These are phyloP conservation scores for Yarrowia osloensis DNA, from an alignment of 805 yeast genomes.

Conservation along the genomic window DNA sequence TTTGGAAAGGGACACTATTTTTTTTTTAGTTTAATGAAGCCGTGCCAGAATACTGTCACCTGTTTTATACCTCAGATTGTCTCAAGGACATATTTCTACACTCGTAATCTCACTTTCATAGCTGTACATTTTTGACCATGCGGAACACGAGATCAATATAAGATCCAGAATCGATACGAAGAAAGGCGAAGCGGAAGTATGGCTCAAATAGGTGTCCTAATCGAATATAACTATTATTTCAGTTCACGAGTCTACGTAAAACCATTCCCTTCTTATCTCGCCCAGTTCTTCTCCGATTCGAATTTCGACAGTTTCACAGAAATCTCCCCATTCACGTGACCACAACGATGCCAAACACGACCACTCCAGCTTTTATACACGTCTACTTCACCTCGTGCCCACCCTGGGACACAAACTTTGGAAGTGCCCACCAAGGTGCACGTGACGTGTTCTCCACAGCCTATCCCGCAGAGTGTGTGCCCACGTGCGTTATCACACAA, in stretches of 20 bases:
- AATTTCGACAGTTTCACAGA: no score
- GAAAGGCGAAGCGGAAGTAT: no score
- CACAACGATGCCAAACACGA: not conserved
- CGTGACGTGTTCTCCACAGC: not conserved
- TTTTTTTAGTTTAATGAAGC: not conserved
- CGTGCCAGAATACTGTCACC: not conserved
- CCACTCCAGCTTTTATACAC: not conserved
- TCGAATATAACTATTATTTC: no score
- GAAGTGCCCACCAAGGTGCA: conserved; percentile 8
- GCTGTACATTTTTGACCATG: not conserved
- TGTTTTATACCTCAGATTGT: not conserved
- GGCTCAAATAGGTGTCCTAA: no score
- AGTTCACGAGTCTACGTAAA: no score
- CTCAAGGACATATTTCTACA: not conserved
- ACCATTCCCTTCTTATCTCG: no score
- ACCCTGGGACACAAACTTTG: not conserved
- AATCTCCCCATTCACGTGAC: not conserved
- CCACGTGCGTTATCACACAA: conserved; percentile 25
- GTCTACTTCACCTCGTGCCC: not conserved
- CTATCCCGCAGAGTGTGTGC: not conserved
- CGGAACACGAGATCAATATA: not conserved
- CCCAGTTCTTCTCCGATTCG: no score
- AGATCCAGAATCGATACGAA: not conserved
- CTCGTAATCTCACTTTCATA: not conserved
- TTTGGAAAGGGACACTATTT: no score